Evolutionary conservation across 2,329 filamentous ascomycete genomes (phyloP), one percentile per base, ranked within the genome.

Genomic region (Pezicula rhizophila): DNA sequence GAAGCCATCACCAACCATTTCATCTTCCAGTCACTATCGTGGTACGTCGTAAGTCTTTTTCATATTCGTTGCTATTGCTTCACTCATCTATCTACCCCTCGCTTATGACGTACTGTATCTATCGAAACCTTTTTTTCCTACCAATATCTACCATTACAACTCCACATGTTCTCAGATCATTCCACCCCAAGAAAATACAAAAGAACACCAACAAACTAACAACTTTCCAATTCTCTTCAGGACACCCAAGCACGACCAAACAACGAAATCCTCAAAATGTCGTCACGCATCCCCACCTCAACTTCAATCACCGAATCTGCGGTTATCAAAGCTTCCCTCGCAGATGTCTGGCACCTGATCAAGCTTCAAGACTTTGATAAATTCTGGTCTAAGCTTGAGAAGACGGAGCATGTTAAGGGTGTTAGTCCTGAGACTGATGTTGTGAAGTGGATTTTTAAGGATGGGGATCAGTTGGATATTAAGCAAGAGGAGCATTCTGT

Each of bases 401-500:
- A 75, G 63, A 79, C 76, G 64, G 80, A 85, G 65, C 75, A 71
- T 59, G 79, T 83, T 66, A 83, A 84, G 71, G 81, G 79, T 45
- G 66, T 74, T 12, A 78, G 72, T 43, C 66, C 73, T n/a, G 83
- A 87, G 67, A 80, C 82, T 40, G 82, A 87, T 59, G 69, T 87
- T 49, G 77, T 85, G 60, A 77, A 77, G 66, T 87, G 84, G 84
- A 78, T 75, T 17, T 88, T 87, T 73, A 80, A 82, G 65, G 84
- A 88, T 60, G 82, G 82, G 44, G 80, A 77, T 25, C 75, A 79
- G 48, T 69, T 85, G 17, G 82, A 87, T 66, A 80, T 88, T 57
- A 87, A 87, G 79, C 82, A 85, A 71, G 84, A 88, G 68, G 84
- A 86, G 72, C 83, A 87, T 70, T 84, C 79, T 56, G 81, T 85